Base-by-base conservation (phyloP, 306 rosid species). In the Cicer yamashitae region DNA sequence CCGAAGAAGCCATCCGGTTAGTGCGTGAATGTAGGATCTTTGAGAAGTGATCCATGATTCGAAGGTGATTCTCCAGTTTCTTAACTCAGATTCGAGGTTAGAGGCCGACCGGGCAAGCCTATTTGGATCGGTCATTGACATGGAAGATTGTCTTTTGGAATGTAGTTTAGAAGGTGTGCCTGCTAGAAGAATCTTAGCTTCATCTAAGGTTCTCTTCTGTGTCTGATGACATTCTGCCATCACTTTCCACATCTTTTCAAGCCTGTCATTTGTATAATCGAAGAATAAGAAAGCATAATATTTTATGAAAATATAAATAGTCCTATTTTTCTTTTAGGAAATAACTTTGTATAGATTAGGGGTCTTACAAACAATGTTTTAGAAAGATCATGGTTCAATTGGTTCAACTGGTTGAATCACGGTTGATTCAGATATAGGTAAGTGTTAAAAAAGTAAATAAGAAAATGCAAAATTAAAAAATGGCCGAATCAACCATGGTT, bases 171-270 rank as follows among this genome's bases (percentile, higher is more conserved):
- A 67, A 45, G 41, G 83, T 13, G 88, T 87, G 68, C 94, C 88
- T 0, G 90, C 96, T 40, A 94, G 92, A 83, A 96, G 83, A 59
- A 87, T 81, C 84, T 90, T 94, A 22, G 99, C 96, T 81, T 89
- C 97, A 17, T 90, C 93, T 67, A 90, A 84, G 45, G 94, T 88
- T 72, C 79, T 86, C 83, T 87, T 90, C 79, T 94, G 99, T 67
- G 85, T 76, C 38, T 84, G 89, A 81, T 94, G 97, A 71, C 97
- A 89, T 86, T 84, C 91, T 51, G 93, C 96, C 97, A 92, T 94
- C 79, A 88, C 96, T 82, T 88, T 94, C 99, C 99, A 94, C 97
- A 94, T 90, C 88, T 89, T 87, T 62, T 89, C 90, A 65, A 89
- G 77, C 88, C 99, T 94, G 90, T 39, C 54, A 70, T 71, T 77